Evolutionary conservation across 2,329 filamentous ascomycete species (phyloP).

Genomic region (Aspergillus hiratsukae): DNA sequence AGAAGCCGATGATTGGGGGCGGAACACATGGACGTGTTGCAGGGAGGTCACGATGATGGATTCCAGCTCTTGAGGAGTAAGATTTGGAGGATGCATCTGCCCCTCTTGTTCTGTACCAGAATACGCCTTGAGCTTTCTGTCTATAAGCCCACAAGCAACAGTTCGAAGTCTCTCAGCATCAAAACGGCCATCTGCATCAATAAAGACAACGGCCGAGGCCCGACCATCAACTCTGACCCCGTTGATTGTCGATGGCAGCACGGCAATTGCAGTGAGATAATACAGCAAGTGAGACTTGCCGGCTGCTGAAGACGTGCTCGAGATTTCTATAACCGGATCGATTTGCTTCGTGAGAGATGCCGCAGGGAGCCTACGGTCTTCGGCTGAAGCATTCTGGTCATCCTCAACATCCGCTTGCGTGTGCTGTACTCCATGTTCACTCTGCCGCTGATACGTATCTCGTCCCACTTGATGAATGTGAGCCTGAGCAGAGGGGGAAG

Average conservation of each 20-base stretch:
- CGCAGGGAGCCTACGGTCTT: background rate
- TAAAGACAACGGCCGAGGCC: conserved; percentile 48
- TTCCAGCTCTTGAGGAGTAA: conserved; percentile 13
- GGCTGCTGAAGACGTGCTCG: conserved; percentile 46
- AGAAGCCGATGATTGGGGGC: conserved; percentile 48
- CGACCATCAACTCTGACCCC: conserved; percentile 40
- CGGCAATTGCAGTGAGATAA: conserved; percentile 48
- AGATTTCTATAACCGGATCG: conserved; percentile 50
- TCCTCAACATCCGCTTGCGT: background rate
- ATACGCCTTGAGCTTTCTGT: conserved; percentile 8
- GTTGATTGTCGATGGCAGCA: conserved; percentile 43
- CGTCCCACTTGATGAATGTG: conserved; percentile 5
- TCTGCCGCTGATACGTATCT: conserved; percentile 7
- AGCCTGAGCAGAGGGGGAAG: conserved; percentile 8
- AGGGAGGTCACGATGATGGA: conserved; percentile 40
- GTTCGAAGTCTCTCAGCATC: conserved; percentile 44
- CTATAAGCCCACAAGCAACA: conserved; percentile 26
- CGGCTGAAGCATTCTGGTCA: background rate
- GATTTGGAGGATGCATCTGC: background rate
- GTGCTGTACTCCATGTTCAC: conserved; percentile 1
- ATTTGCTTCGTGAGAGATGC: conserved; percentile 1
- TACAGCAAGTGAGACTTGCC: conserved; percentile 60
- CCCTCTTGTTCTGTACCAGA: background rate
- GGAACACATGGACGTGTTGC: conserved; percentile 56
- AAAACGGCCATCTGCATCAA: conserved; percentile 55